Evolutionary conservation across 1,139 yeast genomes (phyloP).

Genomic region (Candida glucosophila): DNA sequence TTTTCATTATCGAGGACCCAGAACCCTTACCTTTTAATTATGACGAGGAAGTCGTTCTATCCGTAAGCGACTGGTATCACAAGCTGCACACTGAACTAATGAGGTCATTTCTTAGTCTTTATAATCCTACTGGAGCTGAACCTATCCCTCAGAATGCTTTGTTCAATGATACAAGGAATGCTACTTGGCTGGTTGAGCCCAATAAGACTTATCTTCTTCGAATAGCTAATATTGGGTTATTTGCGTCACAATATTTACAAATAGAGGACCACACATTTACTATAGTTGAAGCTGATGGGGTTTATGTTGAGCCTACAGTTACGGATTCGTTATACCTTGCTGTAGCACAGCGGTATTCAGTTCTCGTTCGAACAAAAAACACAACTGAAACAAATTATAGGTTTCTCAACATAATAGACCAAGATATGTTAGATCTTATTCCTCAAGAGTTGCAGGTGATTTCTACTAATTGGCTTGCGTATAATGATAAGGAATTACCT

Average conservation of each 20-base stretch:
- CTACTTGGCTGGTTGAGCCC: slow-evolving; percentile 49
- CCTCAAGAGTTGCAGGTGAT: slow-evolving; percentile 47
- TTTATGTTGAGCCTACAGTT: slow-evolving; percentile 47
- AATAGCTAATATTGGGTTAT: slow-evolving; percentile 58
- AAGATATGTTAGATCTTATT: slow-evolving; percentile 55
- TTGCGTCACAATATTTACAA: slow-evolving; percentile 62
- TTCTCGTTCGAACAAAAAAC: slow-evolving; percentile 47
- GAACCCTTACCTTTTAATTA: slow-evolving; percentile 47
- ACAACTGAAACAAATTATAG: slow-evolving; percentile 44
- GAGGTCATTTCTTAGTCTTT: slow-evolving; percentile 44
- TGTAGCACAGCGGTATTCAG: slow-evolving; percentile 66
- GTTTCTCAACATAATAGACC: slow-evolving; percentile 54
- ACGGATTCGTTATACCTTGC: slow-evolving; percentile 56
- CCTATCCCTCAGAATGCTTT: slow-evolving; percentile 64
- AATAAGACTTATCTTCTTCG: slow-evolving; percentile 57
- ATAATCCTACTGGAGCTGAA: slow-evolving; percentile 78
- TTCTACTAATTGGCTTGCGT: slow-evolving; percentile 46
- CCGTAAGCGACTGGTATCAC: slow-evolving; percentile 60
- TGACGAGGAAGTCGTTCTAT: slow-evolving; percentile 53
- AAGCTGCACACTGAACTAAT: slow-evolving; percentile 36
- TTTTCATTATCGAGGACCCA: slow-evolving; percentile 64
- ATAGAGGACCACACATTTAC: slow-evolving; percentile 62
- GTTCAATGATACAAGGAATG: slow-evolving; percentile 56
- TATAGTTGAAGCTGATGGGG: slow-evolving; percentile 70
- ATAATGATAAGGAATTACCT: no score